Evolutionary conservation across 495 filamentous ascomycete genomes (phyloP), one percentile per base, ranked within the genome.

Genomic region (Parathielavia hyrcaniae): DNA sequence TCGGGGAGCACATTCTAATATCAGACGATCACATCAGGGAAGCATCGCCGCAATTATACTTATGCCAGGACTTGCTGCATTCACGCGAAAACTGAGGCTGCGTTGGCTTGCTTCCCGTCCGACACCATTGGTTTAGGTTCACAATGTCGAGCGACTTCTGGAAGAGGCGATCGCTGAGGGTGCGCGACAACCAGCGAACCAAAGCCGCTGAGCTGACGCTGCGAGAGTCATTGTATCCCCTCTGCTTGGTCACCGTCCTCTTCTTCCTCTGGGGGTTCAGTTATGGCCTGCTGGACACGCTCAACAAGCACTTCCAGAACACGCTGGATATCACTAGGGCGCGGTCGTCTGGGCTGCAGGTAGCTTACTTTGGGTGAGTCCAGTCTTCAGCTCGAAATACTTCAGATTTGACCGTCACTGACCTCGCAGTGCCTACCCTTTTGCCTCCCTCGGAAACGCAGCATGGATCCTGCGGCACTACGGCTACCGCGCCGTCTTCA

Each of bases 201-300:
- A 74, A 71, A 4, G 81, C 82, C 0, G 79, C 79, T 16, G 78
- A 81, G 39, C 69, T 86, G 35, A 86, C 83, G 11, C 64, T 86
- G 20, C 71, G 82, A 23, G 72, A 79, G 44, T 75, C 73, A 4
- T 69, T 81, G 57, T 75, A 70, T 50, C 79, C 78, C 47, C 73
- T 77, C 56, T 67, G 67, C 22, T 72, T 89, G 22, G 86, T 90
- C 58, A 90, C 87, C 17, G 78, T 89, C 44, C 75, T 96, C 2
- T 95, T 93, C 70, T 88, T 96, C 64, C 74, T 95, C 5, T 92
- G 88, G 90, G 89, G 90, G 0, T 90, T 96, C 63, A 85, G 87
- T 0, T 54, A 95, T 67, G 89, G 90, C 22, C 80, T 96, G 40
- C 79, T 95, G 22, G 66, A 68, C 22, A 66, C 63, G 11, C 57